Evolutionary conservation across 169 alveolate species (phyloP).

Genomic region (Theileria parva): DNA sequence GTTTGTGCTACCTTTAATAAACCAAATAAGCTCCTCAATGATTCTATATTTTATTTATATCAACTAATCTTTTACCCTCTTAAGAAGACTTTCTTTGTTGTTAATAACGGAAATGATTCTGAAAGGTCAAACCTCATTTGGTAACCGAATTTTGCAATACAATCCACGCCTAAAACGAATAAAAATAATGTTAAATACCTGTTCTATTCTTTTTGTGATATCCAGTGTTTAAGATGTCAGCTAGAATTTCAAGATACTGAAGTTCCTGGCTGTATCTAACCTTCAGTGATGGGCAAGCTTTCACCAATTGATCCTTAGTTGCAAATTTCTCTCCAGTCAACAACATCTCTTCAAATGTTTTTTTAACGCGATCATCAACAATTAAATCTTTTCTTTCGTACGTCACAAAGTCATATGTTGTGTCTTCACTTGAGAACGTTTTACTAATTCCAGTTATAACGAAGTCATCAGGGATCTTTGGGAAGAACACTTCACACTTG

Average conservation of each 20-base stretch:
- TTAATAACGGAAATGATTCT: conserved; percentile 92
- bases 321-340: conserved; percentile 48
- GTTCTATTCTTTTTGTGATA: conserved; percentile 89
- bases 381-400: conserved; percentile 35
- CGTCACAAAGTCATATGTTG: conserved; percentile 74
- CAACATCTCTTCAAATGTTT: conserved; percentile 40
- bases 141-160: conserved; percentile 89
- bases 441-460: conserved; percentile 62
- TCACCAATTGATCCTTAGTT: conserved; percentile 27
- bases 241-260: conserved; percentile 89
- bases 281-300: conserved; percentile 72
- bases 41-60: conserved; percentile 49
- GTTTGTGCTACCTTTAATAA: conserved; percentile 92
- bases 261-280: conserved; percentile 87
- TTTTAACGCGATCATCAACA: not conserved
- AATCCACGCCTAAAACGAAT: conserved; percentile 78
- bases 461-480: conserved; percentile 63
- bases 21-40: conserved; percentile 95
- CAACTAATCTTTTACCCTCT: conserved; percentile 75
- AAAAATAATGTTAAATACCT: conserved; percentile 45
- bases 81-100: conserved; percentile 94
- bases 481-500: conserved; percentile 56
- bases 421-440: conserved; percentile 58
- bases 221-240: conserved; percentile 89
- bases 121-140: conserved; percentile 91